A percentile compares a stretch with the other conserved stretches of the same genome.
Conservation (phyloP, 1,284 basidiomycete species). For the Cutaneotrichosporon cavernicola region DNA sequence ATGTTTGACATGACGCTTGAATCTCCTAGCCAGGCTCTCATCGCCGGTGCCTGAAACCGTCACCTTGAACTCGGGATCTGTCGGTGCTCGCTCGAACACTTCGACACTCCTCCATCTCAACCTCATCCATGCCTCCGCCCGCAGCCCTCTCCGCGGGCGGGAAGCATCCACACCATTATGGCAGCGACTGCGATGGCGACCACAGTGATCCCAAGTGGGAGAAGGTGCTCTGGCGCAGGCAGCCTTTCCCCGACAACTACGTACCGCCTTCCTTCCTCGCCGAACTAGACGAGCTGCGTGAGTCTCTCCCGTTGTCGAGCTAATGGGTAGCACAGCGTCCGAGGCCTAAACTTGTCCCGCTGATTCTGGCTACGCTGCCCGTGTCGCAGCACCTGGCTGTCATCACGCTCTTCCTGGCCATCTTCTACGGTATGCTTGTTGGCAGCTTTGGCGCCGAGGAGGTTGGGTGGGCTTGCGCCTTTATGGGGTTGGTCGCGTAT, state of each 20-base stretch:
- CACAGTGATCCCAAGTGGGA: conserved; percentile 59
- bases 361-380: conserved; percentile 70
- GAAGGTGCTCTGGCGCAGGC: conserved; percentile 78
- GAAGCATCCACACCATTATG: neutral
- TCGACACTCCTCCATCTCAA: neutral
- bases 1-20: neutral
- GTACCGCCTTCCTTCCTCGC: conserved; percentile 75
- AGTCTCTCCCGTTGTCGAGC: conserved; percentile 43
- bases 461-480: conserved; percentile 68
- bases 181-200: neutral
- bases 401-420: conserved; percentile 75
- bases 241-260: conserved; percentile 79
- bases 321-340: conserved; percentile 34
- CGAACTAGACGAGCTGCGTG: conserved; percentile 73
- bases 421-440: conserved; percentile 72
- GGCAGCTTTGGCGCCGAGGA: conserved; percentile 65
- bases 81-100: neutral
- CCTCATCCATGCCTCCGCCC: conserved; percentile 1
- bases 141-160: conserved; percentile 7
- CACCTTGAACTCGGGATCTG: neutral
- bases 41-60: conserved; percentile 14
- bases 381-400: conserved; percentile 81
- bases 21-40: neutral
- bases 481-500: conserved; percentile 65
- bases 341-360: conserved; percentile 61